Conservation (phyloP, 345 rosid species). For the Acer saccharum region DNA sequence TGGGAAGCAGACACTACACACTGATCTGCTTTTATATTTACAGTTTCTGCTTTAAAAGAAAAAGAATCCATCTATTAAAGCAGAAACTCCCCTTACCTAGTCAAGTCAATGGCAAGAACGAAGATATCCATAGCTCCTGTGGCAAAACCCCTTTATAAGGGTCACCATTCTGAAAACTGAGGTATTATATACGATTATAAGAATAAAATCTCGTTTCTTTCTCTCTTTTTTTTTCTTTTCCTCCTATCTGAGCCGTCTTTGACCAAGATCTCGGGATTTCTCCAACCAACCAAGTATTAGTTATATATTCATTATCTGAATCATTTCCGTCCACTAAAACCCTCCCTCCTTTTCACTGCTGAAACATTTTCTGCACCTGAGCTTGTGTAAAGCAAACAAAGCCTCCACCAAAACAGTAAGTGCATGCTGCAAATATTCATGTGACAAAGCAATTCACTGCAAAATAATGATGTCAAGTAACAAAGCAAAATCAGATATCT, state of each 20-base stretch:
- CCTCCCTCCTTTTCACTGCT: slow-evolving; percentile 33
- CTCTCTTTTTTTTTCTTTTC: slow-evolving; percentile 13
- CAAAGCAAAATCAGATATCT: slow-evolving; percentile 6
- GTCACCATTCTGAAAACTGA: slow-evolving; percentile 29
- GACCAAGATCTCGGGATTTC: slow-evolving; percentile 29
- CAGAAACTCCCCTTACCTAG: slow-evolving; percentile 23
- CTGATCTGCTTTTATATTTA: slow-evolving; percentile 37
- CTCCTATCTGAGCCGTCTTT: slow-evolving; percentile 26
- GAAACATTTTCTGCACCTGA: slow-evolving; percentile 34
- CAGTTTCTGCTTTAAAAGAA: slow-evolving; percentile 33
- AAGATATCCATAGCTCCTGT: slow-evolving; percentile 26
- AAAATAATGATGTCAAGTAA: slow-evolving; percentile 7
- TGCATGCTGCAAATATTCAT: slow-evolving; percentile 43
- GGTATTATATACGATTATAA: slow-evolving; percentile 22
- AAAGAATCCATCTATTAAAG: slow-evolving; percentile 28
- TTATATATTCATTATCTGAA: slow-evolving; percentile 37
- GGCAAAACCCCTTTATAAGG: slow-evolving; percentile 23
- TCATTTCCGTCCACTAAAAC: slow-evolving; percentile 26
- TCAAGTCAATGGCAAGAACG: slow-evolving; percentile 37
- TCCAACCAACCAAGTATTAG: slow-evolving; percentile 40
- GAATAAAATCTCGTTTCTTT: slow-evolving; percentile 7
- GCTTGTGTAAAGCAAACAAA: slow-evolving; percentile 31
- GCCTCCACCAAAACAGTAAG: slow-evolving; percentile 37
- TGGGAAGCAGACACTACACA: slow-evolving; percentile 15
- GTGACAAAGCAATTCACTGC: slow-evolving; percentile 40